These are phyloP conservation scores for Candida freyschussii DNA, from an alignment of 1,139 yeast species.

Conservation along the genomic window DNA sequence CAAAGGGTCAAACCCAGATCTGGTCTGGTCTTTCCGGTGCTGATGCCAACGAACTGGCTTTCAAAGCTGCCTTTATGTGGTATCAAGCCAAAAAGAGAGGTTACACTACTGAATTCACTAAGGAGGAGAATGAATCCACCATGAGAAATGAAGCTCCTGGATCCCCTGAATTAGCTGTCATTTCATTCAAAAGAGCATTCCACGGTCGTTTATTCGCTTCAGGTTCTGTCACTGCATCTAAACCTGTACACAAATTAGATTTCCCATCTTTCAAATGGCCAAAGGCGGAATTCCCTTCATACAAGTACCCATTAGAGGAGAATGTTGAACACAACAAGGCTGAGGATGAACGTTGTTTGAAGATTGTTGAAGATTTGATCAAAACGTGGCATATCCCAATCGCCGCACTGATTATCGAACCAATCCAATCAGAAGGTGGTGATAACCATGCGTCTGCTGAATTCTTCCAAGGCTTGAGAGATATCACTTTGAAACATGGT, in stretches of 20 bases:
- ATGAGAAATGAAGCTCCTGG: constrained; percentile 69
- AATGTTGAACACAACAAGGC: constrained; percentile 45
- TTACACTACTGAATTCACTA: constrained; percentile 44
- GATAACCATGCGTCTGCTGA: constrained; percentile 59
- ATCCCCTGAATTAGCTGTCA: constrained; percentile 58
- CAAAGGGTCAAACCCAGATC: constrained; percentile 57
- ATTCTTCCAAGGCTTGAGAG: constrained; percentile 64
- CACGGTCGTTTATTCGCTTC: constrained; percentile 76
- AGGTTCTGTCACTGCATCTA: constrained; percentile 67
- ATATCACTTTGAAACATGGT: constrained; percentile 52
- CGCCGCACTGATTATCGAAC: constrained; percentile 70
- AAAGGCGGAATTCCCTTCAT: constrained; percentile 63
- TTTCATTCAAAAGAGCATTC: constrained; percentile 68
- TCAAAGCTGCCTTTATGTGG: constrained; percentile 73
- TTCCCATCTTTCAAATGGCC: constrained; percentile 80
- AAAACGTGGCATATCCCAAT: constrained; percentile 45
- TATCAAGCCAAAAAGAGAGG: constrained; percentile 61
- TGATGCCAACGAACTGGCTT: constrained; percentile 74
- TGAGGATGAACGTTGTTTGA: constrained; percentile 61
- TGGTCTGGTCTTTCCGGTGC: constrained; percentile 75
- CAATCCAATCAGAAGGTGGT: constrained; percentile 75
- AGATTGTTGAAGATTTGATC: constrained; percentile 49
- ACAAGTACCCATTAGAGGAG: constrained; percentile 60
- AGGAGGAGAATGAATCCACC: constrained; percentile 54
- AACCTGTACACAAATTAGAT: constrained; percentile 70